Conservation (phyloP, 257 asterid genomes). For the Scutellaria barbata region DNA sequence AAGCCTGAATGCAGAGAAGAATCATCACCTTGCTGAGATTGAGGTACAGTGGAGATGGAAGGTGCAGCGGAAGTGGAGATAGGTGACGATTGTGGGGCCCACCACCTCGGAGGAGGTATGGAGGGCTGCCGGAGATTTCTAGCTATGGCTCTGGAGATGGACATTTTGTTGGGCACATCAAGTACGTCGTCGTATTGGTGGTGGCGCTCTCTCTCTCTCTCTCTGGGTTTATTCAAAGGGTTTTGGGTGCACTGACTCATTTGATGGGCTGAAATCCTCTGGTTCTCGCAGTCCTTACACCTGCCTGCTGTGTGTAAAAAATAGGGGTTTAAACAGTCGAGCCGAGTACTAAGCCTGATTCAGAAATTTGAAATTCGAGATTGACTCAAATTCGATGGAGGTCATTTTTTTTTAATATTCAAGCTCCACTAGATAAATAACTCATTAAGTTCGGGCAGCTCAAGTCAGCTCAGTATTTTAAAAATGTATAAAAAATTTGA, state of each 20-base stretch:
- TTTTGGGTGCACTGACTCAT: neutral
- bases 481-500: too few relatives aligned
- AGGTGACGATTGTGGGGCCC: constrained; percentile 42
- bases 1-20: neutral
- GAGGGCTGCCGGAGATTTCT: constrained; percentile 50
- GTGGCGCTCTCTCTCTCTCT: neutral
- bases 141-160: constrained; percentile 52
- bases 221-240: constrained; percentile 22
- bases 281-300: too few relatives aligned
- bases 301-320: too few relatives aligned
- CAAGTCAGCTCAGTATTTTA: too few relatives aligned
- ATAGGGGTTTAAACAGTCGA: too few relatives aligned
- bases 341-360: too few relatives aligned
- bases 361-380: too few relatives aligned
- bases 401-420: too few relatives aligned
- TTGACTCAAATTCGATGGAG: too few relatives aligned
- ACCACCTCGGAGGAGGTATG: constrained; percentile 38
- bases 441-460: too few relatives aligned
- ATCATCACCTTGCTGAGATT: constrained; percentile 51
- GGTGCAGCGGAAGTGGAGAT: constrained; percentile 51
- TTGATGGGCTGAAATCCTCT: too few relatives aligned
- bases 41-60: constrained; percentile 46
- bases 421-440: too few relatives aligned
- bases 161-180: constrained; percentile 48
- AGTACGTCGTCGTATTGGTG: constrained; percentile 7